Conservation (phyloP, 306 rosid species). For the Oemleria cerasiformis region DNA sequence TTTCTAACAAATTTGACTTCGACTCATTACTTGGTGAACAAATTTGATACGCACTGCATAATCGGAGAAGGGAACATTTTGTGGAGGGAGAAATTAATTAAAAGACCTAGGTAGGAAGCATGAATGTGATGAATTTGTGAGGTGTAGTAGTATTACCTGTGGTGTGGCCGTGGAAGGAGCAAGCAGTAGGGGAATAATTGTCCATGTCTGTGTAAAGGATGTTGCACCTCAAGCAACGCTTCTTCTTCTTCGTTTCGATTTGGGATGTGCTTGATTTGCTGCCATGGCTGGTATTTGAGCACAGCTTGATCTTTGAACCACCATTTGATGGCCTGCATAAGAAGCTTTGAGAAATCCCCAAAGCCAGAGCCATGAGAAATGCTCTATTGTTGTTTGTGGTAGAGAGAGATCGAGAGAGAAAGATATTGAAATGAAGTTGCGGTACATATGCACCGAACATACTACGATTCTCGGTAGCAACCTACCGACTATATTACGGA, state of each 20-base stretch:
- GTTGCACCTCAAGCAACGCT: constrained; percentile 62
- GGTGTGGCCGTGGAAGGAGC: constrained; percentile 83
- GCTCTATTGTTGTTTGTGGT: not conserved
- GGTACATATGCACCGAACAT: not conserved
- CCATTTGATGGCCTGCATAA: constrained; percentile 26
- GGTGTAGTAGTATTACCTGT: constrained; percentile 39
- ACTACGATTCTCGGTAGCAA: no score
- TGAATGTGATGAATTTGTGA: not conserved
- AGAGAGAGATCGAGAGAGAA: not conserved
- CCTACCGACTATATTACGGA: no score
- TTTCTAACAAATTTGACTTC: no score
- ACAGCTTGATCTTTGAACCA: constrained; percentile 30
- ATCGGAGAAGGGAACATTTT: no score
- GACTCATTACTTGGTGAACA: not conserved
- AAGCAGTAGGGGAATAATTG: constrained; percentile 60
- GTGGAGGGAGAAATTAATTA: not conserved
- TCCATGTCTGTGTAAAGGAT: constrained; percentile 51
- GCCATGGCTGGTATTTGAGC: constrained; percentile 13
- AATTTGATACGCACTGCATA: no score
- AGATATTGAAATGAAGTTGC: not conserved
- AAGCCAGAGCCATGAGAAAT: constrained; percentile 35
- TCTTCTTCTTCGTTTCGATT: constrained; percentile 45
- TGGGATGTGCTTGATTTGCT: constrained; percentile 17
- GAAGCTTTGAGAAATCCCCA: constrained; percentile 18
- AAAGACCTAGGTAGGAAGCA: not conserved